Conservation (phyloP, 805 yeast genomes). For the Cyberlindnera petersonii region DNA sequence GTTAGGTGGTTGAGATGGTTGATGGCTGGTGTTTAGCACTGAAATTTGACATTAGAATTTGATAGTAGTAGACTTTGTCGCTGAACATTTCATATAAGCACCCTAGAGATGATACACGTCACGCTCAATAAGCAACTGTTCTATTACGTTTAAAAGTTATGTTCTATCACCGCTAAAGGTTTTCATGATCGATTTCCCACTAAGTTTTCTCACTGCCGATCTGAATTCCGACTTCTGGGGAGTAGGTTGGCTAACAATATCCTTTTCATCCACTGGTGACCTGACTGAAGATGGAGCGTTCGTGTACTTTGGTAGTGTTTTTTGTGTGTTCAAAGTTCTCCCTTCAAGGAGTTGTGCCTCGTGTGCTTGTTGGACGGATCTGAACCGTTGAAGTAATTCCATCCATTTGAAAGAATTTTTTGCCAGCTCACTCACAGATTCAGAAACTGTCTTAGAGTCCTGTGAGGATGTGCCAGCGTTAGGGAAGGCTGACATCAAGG, state of each 20-base stretch:
- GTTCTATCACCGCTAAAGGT: slow-evolving; percentile 26
- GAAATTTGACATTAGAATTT: too few relatives aligned
- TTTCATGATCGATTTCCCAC: slow-evolving; percentile 30
- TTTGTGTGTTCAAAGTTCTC: slow-evolving; percentile 14
- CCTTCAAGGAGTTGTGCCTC: slow-evolving; percentile 26
- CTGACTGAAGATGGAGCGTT: slow-evolving; percentile 21
- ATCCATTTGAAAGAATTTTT: slow-evolving; percentile 34
- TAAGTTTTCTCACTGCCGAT: slow-evolving; percentile 28
- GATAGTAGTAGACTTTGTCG: too few relatives aligned
- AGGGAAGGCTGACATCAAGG: slow-evolving; percentile 32
- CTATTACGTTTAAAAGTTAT: too few relatives aligned
- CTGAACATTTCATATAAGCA: neutral
- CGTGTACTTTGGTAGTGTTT: slow-evolving; percentile 22
- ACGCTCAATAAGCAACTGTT: too few relatives aligned
- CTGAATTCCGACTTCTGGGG: slow-evolving; percentile 15
- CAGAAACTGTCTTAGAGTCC: slow-evolving; percentile 7
- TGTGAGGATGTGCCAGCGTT: slow-evolving; percentile 7
- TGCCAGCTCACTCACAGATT: slow-evolving; percentile 14
- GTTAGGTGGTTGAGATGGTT: slow-evolving; percentile 39
- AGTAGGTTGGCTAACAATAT: slow-evolving; percentile 1
- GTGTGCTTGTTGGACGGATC: slow-evolving; percentile 42
- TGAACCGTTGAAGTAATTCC: slow-evolving; percentile 46
- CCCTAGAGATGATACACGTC: too few relatives aligned
- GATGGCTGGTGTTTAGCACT: too few relatives aligned
- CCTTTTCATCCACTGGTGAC: slow-evolving; percentile 17